Percentiles rank a stretch among this genome's conserved stretches.
phyloP scores from a whole-genome alignment of 345 rosid species.

The Citrus unshiu region DNA sequence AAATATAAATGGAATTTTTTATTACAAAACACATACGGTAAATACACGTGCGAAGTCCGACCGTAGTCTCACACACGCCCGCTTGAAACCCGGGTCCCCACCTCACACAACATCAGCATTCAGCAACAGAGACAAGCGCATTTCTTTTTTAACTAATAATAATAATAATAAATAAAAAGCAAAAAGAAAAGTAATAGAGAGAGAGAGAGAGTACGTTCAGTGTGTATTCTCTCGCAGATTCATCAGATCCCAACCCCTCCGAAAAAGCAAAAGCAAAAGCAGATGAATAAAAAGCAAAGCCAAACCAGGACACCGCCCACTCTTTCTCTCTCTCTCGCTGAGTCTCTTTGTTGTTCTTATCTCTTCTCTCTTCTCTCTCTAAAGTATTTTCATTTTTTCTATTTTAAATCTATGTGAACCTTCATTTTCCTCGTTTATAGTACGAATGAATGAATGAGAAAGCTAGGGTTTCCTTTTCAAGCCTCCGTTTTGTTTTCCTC shows the following conservation, averaged over 20 bases:
- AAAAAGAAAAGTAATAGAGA: background rate
- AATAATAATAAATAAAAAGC: too few species aligned
- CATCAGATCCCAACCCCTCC: conserved; percentile 29
- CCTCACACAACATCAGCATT: background rate
- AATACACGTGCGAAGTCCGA: conserved; percentile 13
- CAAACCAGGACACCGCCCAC: background rate
- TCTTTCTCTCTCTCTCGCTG: background rate
- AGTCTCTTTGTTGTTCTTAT: conserved; percentile 6
- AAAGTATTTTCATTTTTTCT: background rate
- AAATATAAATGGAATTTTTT: too few species aligned
- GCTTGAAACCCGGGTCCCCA: conserved; percentile 14
- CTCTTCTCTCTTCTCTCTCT: conserved; percentile 17
- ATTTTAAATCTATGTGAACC: background rate
- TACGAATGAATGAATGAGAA: background rate
- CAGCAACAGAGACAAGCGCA: background rate
- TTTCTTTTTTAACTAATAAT: too few species aligned
- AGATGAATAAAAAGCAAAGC: conserved; percentile 4
- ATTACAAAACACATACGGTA: too few species aligned
- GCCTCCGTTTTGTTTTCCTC: background rate
- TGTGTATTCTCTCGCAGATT: conserved; percentile 35
- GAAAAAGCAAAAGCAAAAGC: conserved; percentile 15
- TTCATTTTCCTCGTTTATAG: background rate
- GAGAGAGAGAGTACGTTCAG: background rate
- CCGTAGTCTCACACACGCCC: conserved; percentile 8
- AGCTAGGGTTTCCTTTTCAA: conserved; percentile 1